These are phyloP conservation scores for Cerrena zonata DNA, from an alignment of 1,284 basidiomycete species.

Conservation along the genomic window DNA sequence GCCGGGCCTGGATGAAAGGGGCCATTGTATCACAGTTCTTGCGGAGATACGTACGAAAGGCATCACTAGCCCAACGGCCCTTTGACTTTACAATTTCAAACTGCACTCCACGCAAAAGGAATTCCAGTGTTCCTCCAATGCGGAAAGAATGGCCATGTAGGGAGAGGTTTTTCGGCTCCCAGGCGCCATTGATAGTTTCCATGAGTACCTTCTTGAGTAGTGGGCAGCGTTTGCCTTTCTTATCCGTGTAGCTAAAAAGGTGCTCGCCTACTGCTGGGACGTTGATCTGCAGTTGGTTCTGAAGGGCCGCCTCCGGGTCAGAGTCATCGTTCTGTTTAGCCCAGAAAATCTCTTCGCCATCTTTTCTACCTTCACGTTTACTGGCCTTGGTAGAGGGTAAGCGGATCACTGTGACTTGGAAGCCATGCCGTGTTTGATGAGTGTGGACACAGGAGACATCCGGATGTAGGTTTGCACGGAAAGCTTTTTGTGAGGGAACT, in stretches of 20 bases:
- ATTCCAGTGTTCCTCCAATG: slow-evolving; percentile 36
- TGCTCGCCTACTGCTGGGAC: slow-evolving; percentile 12
- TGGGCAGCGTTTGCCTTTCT: slow-evolving; percentile 12
- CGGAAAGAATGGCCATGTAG: slow-evolving; percentile 34
- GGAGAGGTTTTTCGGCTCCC: slow-evolving; percentile 14
- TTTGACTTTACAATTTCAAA: slow-evolving; percentile 31
- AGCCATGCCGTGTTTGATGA: slow-evolving; percentile 10
- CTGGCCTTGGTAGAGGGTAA: slow-evolving; percentile 29
- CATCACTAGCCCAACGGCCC: slow-evolving; percentile 32
- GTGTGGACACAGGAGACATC: slow-evolving; percentile 13
- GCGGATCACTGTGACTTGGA: slow-evolving; percentile 19
- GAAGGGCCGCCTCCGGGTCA: slow-evolving; percentile 24
- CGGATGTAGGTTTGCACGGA: slow-evolving; percentile 14
- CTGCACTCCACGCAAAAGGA: slow-evolving; percentile 30
- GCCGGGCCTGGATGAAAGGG: slow-evolving; percentile 19
- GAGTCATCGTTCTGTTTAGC: slow-evolving; percentile 13
- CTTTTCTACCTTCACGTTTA: too few relatives aligned
- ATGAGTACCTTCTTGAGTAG: slow-evolving; percentile 28
- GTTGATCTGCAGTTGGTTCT: slow-evolving; percentile 30
- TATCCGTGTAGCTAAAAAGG: slow-evolving; percentile 12
- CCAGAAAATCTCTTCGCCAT: slow-evolving; percentile 20
- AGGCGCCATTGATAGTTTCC: slow-evolving; percentile 18
- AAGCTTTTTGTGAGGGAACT: slow-evolving; percentile 19
- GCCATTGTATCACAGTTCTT: slow-evolving; percentile 17
- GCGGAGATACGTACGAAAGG: slow-evolving; percentile 23